Percentiles rank a stretch among this genome's conserved stretches.
Conservation (phyloP, 148 eudicot genomes). For the Chenopodium quinoa region DNA sequence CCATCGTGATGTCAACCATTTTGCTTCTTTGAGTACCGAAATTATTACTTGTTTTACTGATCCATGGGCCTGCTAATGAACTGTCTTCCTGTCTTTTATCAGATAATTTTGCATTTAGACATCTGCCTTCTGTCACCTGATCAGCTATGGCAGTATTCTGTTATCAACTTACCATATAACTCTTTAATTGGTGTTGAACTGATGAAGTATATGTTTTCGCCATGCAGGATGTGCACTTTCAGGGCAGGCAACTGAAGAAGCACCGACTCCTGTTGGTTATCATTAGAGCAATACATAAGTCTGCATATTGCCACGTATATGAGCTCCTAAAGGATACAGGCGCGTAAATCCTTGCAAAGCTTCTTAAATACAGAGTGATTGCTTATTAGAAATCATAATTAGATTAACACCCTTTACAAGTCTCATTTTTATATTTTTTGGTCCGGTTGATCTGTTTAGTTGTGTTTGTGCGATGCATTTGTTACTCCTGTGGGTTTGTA, state of each 20-base stretch:
- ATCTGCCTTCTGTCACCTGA: neutral
- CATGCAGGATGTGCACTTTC: slow-evolving; percentile 72
- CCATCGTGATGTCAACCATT: slow-evolving; percentile 95
- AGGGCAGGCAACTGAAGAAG: slow-evolving; percentile 69
- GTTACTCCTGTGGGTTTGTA: neutral
- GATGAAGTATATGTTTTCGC: slow-evolving; percentile 9
- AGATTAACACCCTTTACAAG: neutral
- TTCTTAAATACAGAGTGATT: neutral
- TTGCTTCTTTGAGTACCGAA: slow-evolving; percentile 75
- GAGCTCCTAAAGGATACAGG: neutral
- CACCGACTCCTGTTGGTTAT: slow-evolving; percentile 80
- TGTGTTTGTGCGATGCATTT: neutral
- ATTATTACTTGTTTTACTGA: neutral
- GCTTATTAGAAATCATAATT: neutral
- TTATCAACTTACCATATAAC: neutral
- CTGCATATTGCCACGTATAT: slow-evolving; percentile 1
- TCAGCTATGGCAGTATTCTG: neutral
- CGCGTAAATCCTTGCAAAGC: neutral
- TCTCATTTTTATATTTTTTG: neutral
- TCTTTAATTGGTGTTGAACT: neutral
- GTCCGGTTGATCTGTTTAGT: neutral
- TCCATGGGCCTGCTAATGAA: neutral
- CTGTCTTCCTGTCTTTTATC: neutral
- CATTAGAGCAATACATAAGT: slow-evolving; percentile 34
- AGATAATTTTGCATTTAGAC: neutral